Evolutionary conservation across 306 rosid genomes (phyloP).

Genomic region (Astragalus membranaceus): DNA sequence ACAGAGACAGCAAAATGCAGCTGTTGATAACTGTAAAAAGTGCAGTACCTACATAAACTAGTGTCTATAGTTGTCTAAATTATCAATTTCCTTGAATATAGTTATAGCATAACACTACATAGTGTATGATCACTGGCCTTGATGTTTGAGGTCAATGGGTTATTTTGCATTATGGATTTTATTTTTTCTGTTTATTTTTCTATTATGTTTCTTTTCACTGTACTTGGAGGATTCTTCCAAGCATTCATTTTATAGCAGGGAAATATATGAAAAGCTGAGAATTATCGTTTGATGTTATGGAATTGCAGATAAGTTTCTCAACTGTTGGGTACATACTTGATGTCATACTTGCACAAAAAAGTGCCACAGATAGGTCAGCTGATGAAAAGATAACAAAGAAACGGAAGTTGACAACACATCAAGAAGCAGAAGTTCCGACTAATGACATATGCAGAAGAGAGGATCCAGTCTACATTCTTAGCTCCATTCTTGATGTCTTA

Average conservation of each 20-base stretch:
- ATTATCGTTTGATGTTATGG: slow-evolving; percentile 17
- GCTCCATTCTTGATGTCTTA: slow-evolving; percentile 78
- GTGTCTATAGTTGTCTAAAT: not conserved
- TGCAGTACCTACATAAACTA: not conserved
- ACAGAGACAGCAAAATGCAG: not conserved
- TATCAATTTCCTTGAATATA: not conserved
- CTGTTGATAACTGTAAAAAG: not conserved
- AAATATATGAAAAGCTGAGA: slow-evolving; percentile 7
- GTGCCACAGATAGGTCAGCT: slow-evolving; percentile 20
- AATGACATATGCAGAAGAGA: slow-evolving; percentile 36
- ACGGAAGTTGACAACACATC: slow-evolving; percentile 37
- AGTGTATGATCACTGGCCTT: not conserved
- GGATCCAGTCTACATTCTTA: slow-evolving; percentile 38
- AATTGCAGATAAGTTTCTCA: slow-evolving; percentile 55
- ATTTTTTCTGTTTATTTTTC: not conserved
- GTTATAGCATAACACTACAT: not conserved
- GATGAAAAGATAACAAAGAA: slow-evolving; percentile 52
- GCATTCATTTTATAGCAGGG: not conserved
- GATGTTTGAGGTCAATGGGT: not conserved
- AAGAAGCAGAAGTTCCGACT: slow-evolving; percentile 25
- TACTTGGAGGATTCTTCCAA: not conserved
- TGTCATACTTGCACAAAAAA: slow-evolving; percentile 31
- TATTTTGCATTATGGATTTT: not conserved
- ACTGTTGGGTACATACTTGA: slow-evolving; percentile 49
- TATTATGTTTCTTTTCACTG: slow-evolving; percentile 1